A percentile compares a stretch with the other conserved stretches of the same genome.
phyloP scores from a whole-genome alignment of 163 green algal genomes.

The Scenedesmus sp. region DNA sequence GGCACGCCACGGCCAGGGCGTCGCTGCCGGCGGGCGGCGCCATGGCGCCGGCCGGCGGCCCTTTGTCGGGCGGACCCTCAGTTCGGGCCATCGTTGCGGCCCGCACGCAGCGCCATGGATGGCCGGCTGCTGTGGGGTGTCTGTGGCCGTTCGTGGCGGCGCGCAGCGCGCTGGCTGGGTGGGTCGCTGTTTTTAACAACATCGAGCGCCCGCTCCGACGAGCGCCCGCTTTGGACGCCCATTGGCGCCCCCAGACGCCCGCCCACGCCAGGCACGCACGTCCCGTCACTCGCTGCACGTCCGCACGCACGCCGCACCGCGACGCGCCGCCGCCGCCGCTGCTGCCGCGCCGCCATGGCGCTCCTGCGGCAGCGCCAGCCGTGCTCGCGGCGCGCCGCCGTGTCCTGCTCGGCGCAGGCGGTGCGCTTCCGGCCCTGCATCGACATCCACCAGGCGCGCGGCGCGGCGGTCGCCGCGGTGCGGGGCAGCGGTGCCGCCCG shows the following conservation, averaged over 20 bases:
- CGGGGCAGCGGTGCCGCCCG: not conserved
- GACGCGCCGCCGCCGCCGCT: not conserved
- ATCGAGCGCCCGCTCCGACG: too few species aligned
- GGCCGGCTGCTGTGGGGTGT: not conserved
- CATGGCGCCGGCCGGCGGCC: not conserved
- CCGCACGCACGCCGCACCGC: not conserved
- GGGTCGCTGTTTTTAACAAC: too few species aligned
- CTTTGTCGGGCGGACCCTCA: not conserved
- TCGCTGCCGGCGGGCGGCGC: not conserved
- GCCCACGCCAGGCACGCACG: too few species aligned
- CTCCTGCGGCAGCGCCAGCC: too few species aligned
- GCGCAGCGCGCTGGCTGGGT: too few species aligned
- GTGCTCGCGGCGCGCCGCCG: too few species aligned
- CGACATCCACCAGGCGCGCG: slow-evolving; percentile 90
- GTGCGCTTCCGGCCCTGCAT: slow-evolving; percentile 89
- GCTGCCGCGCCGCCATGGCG: not conserved
- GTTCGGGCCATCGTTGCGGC: too few species aligned
- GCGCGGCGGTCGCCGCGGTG: not conserved
- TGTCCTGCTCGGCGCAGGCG: slow-evolving; percentile 1
- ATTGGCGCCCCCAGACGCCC: too few species aligned
- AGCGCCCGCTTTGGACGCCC: too few species aligned
- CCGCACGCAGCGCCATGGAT: not conserved
- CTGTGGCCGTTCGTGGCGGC: not conserved
- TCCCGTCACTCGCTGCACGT: too few species aligned
- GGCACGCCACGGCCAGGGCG: slow-evolving; percentile 18